These are phyloP conservation scores for Rhytidhysteron rufulum DNA, from an alignment of 2,329 filamentous ascomycete species.

Conservation along the genomic window DNA sequence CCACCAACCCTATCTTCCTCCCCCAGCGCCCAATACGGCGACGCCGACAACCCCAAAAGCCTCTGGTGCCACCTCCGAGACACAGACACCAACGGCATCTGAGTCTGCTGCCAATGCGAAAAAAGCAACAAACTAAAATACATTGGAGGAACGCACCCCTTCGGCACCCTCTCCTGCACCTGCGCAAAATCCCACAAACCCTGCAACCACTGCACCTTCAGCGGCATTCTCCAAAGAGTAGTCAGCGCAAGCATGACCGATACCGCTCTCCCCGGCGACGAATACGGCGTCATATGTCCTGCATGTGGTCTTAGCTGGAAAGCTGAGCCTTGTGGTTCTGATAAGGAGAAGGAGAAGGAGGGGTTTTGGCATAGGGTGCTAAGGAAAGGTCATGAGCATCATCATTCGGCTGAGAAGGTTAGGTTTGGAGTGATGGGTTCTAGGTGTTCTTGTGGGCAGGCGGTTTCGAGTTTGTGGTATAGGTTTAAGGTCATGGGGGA, in stretches of 20 bases:
- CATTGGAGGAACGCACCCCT: neutral
- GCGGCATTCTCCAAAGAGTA: neutral
- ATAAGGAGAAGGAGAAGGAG: neutral
- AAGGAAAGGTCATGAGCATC: neutral
- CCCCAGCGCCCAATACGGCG: neutral
- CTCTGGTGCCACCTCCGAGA: neutral
- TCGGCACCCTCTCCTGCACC: neutral
- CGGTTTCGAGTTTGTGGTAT: neutral
- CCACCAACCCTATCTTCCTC: neutral
- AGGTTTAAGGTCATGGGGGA: neutral
- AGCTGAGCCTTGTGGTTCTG: neutral
- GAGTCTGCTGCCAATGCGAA: neutral
- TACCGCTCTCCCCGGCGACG: neutral
- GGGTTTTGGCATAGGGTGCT: neutral
- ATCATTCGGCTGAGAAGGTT: neutral
- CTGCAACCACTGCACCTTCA: constrained; percentile 1
- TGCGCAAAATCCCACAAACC: neutral
- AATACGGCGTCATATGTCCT: neutral
- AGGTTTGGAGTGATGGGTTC: neutral
- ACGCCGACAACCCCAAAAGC: neutral
- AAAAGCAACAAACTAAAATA: neutral
- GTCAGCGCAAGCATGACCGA: neutral
- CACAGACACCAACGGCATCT: neutral
- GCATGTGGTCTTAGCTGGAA: neutral
- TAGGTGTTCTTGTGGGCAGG: neutral